Base-by-base conservation (phyloP, 305 asterid species). In the Solanum hybrid region DNA sequence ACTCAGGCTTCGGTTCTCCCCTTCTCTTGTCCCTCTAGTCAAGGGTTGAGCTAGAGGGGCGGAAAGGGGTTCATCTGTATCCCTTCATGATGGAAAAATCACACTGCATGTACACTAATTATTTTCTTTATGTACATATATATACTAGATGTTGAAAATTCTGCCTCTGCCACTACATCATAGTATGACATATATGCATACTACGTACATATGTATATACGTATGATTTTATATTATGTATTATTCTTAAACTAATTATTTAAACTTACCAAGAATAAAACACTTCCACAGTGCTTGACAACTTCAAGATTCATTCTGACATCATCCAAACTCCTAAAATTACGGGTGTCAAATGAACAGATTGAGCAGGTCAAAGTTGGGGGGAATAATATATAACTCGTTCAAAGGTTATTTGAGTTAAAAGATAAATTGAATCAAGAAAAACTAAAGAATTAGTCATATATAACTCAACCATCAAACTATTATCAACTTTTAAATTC, bases 221-320 rank as follows among this genome's bases (percentile, higher is more conserved):
- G 0, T 2, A 70, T 24, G 17, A 26, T 4, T 24, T 70, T 5
- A 72, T 26, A 26, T 70, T 72, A 72, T 26, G 32, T 72, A 72
- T n/a, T 72, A 24, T 9, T 72, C 33, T 26, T 13, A 72, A 26
- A 26, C 33, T 70, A 12, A 24, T 72, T 72, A 72, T 11, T 6
- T 84, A 22, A 4, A 34, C 73, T 87, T 87, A 87, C 89, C 68
- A 87, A 24, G 82, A 87, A 87, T 8, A 87, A 37, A 70, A 87
- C 68, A 65, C 68, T 8, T 36, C 79, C 89, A 87, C 79, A 65
- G 9, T 36, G 33, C 51, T 87, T 87, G 82, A 87, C 57, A 87
- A 87, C 89, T 20, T 87, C 79, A 70, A 70, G 89, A 70, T 68
- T 87, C 79, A 34, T n/a, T 20, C 79, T 10, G 41, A 87, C 82